Conservation (phyloP, 2,329 filamentous ascomycete species). For the Claviceps digitariae region DNA sequence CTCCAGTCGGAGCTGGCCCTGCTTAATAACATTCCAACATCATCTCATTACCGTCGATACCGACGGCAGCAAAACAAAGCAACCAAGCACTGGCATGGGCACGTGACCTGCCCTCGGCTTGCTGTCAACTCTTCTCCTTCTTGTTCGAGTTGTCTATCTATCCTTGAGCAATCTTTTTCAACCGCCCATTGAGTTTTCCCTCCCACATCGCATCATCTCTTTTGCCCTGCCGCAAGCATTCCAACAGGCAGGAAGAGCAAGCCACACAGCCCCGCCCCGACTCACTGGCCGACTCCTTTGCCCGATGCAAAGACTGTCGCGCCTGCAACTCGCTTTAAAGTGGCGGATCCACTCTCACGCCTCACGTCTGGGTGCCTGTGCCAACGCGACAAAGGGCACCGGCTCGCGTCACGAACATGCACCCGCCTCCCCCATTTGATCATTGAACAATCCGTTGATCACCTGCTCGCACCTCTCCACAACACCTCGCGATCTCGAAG, state of each 20-base stretch:
- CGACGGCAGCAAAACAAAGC: background rate
- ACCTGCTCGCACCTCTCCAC: constrained; percentile 6
- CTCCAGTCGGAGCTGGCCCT: constrained; percentile 1
- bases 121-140: background rate
- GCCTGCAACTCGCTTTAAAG: constrained; percentile 1
- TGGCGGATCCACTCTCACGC: constrained; percentile 5
- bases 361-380: background rate
- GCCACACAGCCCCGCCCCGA: background rate
- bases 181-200: background rate
- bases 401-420: constrained; percentile 24
- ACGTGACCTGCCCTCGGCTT: background rate
- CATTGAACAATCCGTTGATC: constrained; percentile 6
- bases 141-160: background rate
- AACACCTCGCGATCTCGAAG: background rate
- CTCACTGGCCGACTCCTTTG: background rate
- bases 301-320: background rate
- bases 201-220: background rate
- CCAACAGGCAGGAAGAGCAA: background rate
- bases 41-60: background rate
- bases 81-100: background rate
- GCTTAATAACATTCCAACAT: background rate
- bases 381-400: constrained; percentile 4
- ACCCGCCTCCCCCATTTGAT: constrained; percentile 23
- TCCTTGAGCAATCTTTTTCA: background rate
- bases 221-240: background rate